Evolutionary conservation across 208 protist species (phyloP), one percentile per base, ranked within the genome.

Genomic region (Leishmania martiniquensis): DNA sequence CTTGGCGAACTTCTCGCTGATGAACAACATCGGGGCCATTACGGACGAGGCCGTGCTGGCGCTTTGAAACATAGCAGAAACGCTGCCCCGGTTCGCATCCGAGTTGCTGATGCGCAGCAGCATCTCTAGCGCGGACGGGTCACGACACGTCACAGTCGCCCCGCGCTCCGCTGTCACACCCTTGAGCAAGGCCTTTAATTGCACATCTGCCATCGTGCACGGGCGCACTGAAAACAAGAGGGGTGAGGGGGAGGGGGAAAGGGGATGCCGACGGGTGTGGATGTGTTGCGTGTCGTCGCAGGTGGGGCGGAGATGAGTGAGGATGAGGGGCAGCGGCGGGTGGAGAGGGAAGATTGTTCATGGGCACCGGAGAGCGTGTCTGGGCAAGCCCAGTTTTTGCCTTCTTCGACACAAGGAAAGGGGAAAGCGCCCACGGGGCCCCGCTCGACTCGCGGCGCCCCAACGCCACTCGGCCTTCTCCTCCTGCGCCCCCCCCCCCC

Each of bases 71-170:
- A 85, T 78, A 54, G 59, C 76, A 15, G 76, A 78, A 54, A 78
- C 74, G 63, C 81, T 66, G 49, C 76, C 65, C 7, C 75, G 51
- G 37, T 82, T 63, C 29, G 73, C 62, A 44, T 87, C 74, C 4
- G 57, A 63, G 62, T 70, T 81, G 74, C 78, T 57, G n/a, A 87
- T 32, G 20, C 83, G 78, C 47, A 87, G 67, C 15, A 87, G 29
- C 51, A 87, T 87, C 51, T 87, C 83, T 2, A 82, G 72, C 34
- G 83, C 78, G 25, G 83, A 78, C 7, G 78, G 76, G 57, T 87
- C 83, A 25, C 83, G 70, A 71, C 83, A 87, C 39, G 75, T 78
- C 52, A 87, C 78, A 2, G 74, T 52, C 5, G 83, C 83, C 17
- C 83, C 83, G 22, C 76, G 73, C 73, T 86, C 77, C 15, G 76